Evolutionary conservation across 164 flowering plant species (phyloP).

Genomic region (Annona cherimola): DNA sequence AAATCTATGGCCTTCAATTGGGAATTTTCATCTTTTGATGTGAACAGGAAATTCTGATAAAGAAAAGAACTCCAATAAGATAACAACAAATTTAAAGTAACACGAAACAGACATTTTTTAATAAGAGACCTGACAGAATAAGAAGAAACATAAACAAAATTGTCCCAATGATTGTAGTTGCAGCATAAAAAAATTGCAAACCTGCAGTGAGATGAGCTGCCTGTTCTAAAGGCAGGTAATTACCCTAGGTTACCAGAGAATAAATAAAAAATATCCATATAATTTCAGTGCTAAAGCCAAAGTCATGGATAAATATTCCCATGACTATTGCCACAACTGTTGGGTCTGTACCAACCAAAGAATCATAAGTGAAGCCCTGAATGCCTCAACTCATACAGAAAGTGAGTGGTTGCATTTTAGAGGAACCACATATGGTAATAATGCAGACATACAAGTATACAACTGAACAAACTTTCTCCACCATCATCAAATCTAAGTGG

Average conservation of each 20-base stretch:
- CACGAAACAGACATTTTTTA: neutral
- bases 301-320: neutral
- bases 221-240: neutral
- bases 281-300: neutral
- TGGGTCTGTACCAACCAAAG: neutral
- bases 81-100: constrained; percentile 1
- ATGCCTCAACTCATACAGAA: neutral
- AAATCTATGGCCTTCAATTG: constrained; percentile 86
- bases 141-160: neutral
- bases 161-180: neutral
- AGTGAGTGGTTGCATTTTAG: neutral
- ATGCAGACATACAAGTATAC: neutral
- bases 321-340: neutral
- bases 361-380: neutral
- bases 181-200: neutral
- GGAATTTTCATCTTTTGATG: constrained; percentile 68
- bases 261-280: neutral
- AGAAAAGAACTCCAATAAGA: constrained; percentile 20
- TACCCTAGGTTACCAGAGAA: neutral
- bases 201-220: neutral
- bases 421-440: neutral
- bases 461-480: neutral
- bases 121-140: neutral
- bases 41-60: constrained; percentile 79
- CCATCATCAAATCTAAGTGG: neutral